Evolutionary conservation across 257 asterid genomes (phyloP).

Genomic region (Solanum rostratum): DNA sequence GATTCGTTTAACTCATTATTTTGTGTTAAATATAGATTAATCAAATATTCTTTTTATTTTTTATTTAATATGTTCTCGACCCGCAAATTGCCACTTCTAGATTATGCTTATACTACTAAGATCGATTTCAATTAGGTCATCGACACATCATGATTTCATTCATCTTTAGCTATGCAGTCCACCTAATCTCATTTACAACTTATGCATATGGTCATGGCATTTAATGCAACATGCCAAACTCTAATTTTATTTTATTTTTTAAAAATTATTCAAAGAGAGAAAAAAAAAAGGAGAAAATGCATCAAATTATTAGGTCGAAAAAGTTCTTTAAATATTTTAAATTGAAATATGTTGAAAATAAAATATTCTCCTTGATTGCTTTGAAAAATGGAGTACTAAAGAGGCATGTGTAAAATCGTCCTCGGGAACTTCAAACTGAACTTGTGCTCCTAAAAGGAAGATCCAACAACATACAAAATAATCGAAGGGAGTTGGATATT

Average conservation of each 20-base stretch:
- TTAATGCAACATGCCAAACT: neutral
- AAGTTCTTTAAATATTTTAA: neutral
- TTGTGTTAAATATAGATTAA: too few relatives aligned
- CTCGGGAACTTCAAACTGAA: too few relatives aligned
- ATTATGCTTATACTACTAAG: neutral
- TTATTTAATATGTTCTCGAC: neutral
- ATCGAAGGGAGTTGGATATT: too few relatives aligned
- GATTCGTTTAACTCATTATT: neutral
- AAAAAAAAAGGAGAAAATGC: neutral
- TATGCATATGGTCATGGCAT: neutral
- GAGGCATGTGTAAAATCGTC: too few relatives aligned
- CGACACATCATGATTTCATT: neutral
- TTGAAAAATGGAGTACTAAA: neutral
- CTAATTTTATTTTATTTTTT: neutral
- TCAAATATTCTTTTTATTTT: neutral
- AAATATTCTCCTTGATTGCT: neutral
- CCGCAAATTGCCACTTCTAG: neutral
- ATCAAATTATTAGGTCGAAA: neutral
- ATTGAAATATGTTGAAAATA: neutral
- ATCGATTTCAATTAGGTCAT: neutral
- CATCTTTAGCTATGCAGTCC: neutral
- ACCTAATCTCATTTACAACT: neutral
- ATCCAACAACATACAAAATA: too few relatives aligned
- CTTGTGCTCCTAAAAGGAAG: too few relatives aligned
- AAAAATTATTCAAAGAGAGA: neutral